phyloP scores from a whole-genome alignment of 441 rosid species.

The Melastoma candidum region DNA sequence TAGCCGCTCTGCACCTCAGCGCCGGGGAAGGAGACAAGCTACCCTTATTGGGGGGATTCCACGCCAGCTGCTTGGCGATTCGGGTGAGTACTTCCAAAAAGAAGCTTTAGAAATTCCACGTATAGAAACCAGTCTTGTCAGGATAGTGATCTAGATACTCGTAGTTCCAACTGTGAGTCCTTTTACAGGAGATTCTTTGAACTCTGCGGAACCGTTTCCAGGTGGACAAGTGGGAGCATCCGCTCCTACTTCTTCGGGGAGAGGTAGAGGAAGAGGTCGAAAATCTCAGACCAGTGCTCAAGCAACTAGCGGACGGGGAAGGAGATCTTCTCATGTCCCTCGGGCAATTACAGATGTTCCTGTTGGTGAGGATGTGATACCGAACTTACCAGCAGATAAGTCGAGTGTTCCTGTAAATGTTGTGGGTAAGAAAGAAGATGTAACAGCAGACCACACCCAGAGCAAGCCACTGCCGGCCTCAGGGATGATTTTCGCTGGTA shows the following conservation, averaged over 20 bases:
- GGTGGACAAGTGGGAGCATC: slow-evolving; percentile 22
- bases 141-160: too few species aligned
- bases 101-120: slow-evolving; percentile 9
- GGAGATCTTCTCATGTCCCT: slow-evolving; percentile 34
- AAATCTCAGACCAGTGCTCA: slow-evolving; percentile 45
- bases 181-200: too few species aligned
- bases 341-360: slow-evolving; percentile 43
- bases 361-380: slow-evolving; percentile 15
- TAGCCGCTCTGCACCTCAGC: slow-evolving; percentile 34
- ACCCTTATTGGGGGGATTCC: slow-evolving; percentile 16
- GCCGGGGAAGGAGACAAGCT: slow-evolving; percentile 61
- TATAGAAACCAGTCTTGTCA: too few species aligned
- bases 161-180: too few species aligned
- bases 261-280: slow-evolving; percentile 41
- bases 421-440: slow-evolving; percentile 3
- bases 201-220: slow-evolving; percentile 15
- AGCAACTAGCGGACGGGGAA: slow-evolving; percentile 63
- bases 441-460: neutral
- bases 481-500: neutral
- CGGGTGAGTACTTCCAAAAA: slow-evolving; percentile 24
- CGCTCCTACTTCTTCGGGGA: slow-evolving; percentile 23
- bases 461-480: slow-evolving; percentile 2
- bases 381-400: slow-evolving; percentile 4
- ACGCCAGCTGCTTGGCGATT: slow-evolving; percentile 26
- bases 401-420: neutral